Percentiles rank a stretch among this genome's conserved stretches.
Evolutionary conservation across 371 early-diverging fungal genomes (phyloP).

Genomic region (Mortierella sp.): DNA sequence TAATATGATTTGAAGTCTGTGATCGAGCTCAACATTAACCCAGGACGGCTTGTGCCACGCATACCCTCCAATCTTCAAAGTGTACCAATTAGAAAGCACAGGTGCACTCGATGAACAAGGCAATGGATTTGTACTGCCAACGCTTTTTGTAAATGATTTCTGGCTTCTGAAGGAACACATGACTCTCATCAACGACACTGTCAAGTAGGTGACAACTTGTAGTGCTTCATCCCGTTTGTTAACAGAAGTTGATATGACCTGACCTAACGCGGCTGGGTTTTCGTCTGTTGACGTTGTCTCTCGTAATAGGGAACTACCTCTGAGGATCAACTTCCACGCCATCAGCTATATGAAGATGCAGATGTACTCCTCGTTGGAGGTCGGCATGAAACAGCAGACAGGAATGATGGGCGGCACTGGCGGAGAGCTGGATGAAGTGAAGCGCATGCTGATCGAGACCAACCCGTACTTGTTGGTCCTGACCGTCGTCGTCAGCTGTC

Average conservation of each 20-base stretch:
- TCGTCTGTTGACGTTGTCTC: background rate
- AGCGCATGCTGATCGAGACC: slow-evolving; percentile 91
- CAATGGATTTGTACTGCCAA: slow-evolving; percentile 74
- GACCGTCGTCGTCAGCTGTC: slow-evolving; percentile 82
- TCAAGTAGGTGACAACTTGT: slow-evolving; percentile 58
- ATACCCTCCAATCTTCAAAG: slow-evolving; percentile 10
- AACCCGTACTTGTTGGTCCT: slow-evolving; percentile 85
- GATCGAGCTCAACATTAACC: slow-evolving; percentile 10
- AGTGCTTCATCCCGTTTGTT: background rate
- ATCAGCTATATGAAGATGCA: slow-evolving; percentile 85
- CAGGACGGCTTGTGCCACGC: background rate
- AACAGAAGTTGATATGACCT: background rate
- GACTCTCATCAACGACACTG: slow-evolving; percentile 80
- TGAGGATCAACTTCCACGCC: slow-evolving; percentile 77
- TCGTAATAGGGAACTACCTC: slow-evolving; percentile 67
- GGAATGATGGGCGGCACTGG: slow-evolving; percentile 74
- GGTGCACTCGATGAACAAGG: slow-evolving; percentile 57
- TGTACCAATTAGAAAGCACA: slow-evolving; percentile 62
- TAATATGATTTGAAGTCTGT: background rate
- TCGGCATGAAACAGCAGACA: slow-evolving; percentile 72
- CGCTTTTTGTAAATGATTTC: slow-evolving; percentile 87
- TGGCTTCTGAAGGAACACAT: slow-evolving; percentile 87
- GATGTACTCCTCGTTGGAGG: slow-evolving; percentile 74
- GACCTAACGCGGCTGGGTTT: background rate
- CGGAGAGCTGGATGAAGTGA: slow-evolving; percentile 68